phyloP scores from a whole-genome alignment of 495 filamentous ascomycete species.

The Hyaloscypha finlandica region DNA sequence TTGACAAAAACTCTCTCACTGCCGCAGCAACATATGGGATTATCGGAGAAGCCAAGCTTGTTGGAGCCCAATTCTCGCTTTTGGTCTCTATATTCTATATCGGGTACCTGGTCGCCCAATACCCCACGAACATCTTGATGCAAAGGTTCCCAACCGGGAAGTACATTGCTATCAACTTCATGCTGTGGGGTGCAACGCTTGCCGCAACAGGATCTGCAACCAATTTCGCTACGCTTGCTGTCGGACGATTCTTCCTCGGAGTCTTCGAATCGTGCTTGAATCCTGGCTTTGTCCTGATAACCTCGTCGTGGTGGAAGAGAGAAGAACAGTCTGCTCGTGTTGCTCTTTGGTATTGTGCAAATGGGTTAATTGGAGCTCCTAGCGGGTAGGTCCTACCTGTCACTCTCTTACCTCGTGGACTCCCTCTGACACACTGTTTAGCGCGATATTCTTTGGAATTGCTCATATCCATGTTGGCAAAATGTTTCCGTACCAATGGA shows the following conservation, averaged over 20 bases:
- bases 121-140: constrained; percentile 59
- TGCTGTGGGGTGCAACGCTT: constrained; percentile 56
- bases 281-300: constrained; percentile 59
- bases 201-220: background rate
- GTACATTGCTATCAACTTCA: constrained; percentile 57
- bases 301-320: constrained; percentile 63
- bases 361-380: background rate
- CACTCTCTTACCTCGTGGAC: background rate
- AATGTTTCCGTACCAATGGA: constrained; percentile 2
- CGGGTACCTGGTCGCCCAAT: constrained; percentile 63
- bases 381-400: background rate
- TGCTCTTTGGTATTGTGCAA: constrained; percentile 17
- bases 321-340: constrained; percentile 50
- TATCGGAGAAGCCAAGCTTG: constrained; percentile 2
- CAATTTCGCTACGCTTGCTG: constrained; percentile 48
- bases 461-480: constrained; percentile 1
- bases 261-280: constrained; percentile 61
- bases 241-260: constrained; percentile 61
- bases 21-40: constrained; percentile 1
- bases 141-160: constrained; percentile 61
- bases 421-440: background rate
- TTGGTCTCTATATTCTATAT: constrained; percentile 63
- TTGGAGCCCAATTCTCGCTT: constrained; percentile 44
- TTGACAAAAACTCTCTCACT: constrained; percentile 11
- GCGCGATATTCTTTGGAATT: constrained; percentile 2